Evolutionary conservation across 352 stramenopile genomes (phyloP).

Genomic region (Peronospora destructor): DNA sequence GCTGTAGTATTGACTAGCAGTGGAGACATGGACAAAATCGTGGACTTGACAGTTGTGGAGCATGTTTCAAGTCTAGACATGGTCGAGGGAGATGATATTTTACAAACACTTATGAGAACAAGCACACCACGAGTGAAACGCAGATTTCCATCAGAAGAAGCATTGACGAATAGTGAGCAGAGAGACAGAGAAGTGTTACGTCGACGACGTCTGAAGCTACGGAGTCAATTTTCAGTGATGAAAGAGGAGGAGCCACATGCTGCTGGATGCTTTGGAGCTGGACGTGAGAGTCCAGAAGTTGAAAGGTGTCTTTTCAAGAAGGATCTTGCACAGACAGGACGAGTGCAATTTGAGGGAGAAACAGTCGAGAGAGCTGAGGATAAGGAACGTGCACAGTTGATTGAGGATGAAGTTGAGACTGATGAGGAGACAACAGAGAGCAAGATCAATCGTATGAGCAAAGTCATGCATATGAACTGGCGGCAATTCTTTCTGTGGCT

Average conservation of each 20-base stretch:
- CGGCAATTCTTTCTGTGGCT: constrained; percentile 35
- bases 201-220: constrained; percentile 34
- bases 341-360: background rate
- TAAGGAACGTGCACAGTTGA: constrained; percentile 16
- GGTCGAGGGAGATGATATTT: constrained; percentile 59
- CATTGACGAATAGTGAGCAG: constrained; percentile 41
- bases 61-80: constrained; percentile 43
- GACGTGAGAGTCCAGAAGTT: background rate
- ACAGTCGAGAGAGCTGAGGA: constrained; percentile 12
- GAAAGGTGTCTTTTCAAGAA: constrained; percentile 12
- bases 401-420: constrained; percentile 36
- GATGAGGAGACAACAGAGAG: constrained; percentile 48
- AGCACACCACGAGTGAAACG: constrained; percentile 39
- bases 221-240: constrained; percentile 33
- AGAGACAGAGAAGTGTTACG: constrained; percentile 40
- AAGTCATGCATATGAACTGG: constrained; percentile 38
- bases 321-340: background rate
- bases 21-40: constrained; percentile 12
- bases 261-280: background rate
- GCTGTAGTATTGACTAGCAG: too few species aligned
- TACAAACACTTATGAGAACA: constrained; percentile 37
- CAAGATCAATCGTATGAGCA: constrained; percentile 26
- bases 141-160: constrained; percentile 45
- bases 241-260: constrained; percentile 21
- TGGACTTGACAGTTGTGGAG: constrained; percentile 37